Conservation (phyloP, 2,329 filamentous ascomycete species). For the Fusarium armeniacum region DNA sequence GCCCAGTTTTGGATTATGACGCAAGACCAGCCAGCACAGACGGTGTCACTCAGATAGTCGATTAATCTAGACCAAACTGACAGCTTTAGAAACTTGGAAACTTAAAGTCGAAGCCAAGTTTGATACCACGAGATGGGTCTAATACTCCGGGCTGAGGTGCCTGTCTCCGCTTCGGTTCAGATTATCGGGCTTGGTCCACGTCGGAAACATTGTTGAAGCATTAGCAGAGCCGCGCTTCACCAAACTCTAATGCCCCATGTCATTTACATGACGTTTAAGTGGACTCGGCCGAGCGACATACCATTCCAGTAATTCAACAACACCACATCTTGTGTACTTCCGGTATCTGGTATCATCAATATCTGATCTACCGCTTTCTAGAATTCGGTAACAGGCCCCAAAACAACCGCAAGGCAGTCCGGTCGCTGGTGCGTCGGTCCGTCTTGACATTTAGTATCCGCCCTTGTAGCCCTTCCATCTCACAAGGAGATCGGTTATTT, state of each 20-base stretch:
- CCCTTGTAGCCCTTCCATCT: conserved; percentile 14
- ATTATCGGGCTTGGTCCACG: not conserved
- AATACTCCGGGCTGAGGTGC: not conserved
- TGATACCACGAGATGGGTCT: conserved; percentile 12
- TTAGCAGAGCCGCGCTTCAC: conserved; percentile 39
- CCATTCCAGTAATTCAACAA: conserved; percentile 21
- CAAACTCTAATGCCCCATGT: conserved; percentile 38
- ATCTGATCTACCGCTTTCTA: not conserved
- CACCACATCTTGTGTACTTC: not conserved
- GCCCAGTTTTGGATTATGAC: conserved; percentile 41
- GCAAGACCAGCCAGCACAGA: conserved; percentile 22
- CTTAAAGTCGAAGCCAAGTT: conserved; percentile 5
- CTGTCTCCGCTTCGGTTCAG: not conserved
- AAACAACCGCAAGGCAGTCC: not conserved
- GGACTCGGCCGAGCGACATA: conserved; percentile 32
- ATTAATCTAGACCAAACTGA: conserved; percentile 9
- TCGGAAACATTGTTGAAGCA: conserved; percentile 8
- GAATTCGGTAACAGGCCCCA: not conserved
- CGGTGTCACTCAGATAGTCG: conserved; percentile 6
- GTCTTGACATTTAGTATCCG: conserved; percentile 14
- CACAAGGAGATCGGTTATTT: conserved; percentile 32
- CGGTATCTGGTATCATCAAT: not conserved
- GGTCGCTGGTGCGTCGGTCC: conserved; percentile 11
- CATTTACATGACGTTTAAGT: conserved; percentile 38
- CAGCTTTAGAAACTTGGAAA: conserved; percentile 23